Base-by-base conservation (phyloP, 2,329 filamentous ascomycete genomes). In the Sporothrix inflata region DNA sequence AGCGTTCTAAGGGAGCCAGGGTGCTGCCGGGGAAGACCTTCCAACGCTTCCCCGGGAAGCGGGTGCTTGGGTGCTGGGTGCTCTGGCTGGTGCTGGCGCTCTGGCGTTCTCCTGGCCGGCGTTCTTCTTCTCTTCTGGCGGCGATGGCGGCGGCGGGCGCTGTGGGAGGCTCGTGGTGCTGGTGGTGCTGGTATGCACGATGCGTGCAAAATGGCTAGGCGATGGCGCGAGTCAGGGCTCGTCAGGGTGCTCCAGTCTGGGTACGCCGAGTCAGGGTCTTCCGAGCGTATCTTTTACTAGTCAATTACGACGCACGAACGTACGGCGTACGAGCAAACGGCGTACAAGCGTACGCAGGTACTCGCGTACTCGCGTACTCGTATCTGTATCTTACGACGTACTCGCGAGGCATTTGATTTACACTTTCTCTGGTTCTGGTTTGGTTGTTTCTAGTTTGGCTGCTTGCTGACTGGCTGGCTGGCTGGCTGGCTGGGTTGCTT, bases 121-220 rank as follows among this genome's bases (percentile, higher is more conserved):
- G 40, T 14, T 45, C 40, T 14, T 11, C 11, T 45, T 14, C 16
- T 6, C n/a, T n/a, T n/a, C n/a, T n/a, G n/a, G n/a, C n/a, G n/a
- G n/a, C n/a, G n/a, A n/a, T n/a, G 30, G 16, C 16, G 27, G 55
- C 55, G 30, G 55, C 55, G 55, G 55, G 55, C 16, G 27, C 57
- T 61, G 30, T 40, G 16, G 34, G 57, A 61, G 57, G 57, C 57
- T 61, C 57, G 57, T 61, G 57, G 57, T 61, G 57, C 57, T 40
- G 57, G 57, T 34, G 30, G 30, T 34, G 30, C 30, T 34, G 30
- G 30, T 34, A 34, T 34, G 30, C 30, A 34, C 30, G 30, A 34
- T 34, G 30, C 30, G 30, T 34, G 30, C 30, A 34, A 34, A 34
- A 34, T 6, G 30, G 30, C 30, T 34, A 3, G 30, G 30, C 30